phyloP scores from a whole-genome alignment of 2,329 filamentous ascomycete species.

The Phialemoniopsis sp. region DNA sequence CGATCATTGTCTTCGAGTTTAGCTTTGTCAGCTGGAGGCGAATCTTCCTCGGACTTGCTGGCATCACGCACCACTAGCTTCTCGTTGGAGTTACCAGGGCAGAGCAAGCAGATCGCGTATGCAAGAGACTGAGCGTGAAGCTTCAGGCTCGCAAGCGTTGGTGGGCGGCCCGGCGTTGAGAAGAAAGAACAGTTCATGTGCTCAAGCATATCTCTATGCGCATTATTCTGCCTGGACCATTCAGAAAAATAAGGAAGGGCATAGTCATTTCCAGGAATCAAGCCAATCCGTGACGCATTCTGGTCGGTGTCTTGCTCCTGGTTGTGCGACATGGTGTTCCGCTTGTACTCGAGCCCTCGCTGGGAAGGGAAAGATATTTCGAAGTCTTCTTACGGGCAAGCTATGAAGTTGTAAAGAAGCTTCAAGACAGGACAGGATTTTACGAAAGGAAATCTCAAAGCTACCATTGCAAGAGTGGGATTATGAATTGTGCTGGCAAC shows the following conservation, averaged over 20 bases:
- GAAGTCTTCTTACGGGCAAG: no score
- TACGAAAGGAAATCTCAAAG: no score
- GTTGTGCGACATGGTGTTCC: conserved; percentile 11
- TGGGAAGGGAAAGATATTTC: no score
- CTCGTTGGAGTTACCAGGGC: conserved; percentile 26
- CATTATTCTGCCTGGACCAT: conserved; percentile 26
- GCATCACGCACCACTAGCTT: no score
- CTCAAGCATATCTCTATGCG: conserved; percentile 25
- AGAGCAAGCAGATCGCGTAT: conserved; percentile 45
- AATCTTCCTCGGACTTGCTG: no score
- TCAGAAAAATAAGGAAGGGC: conserved; percentile 34
- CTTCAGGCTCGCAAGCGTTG: conserved; percentile 54
- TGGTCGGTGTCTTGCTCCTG: conserved; percentile 10
- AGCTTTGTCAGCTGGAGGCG: conserved; percentile 1
- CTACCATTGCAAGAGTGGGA: no score
- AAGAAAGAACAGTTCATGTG: conserved; percentile 56
- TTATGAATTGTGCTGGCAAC: no score
- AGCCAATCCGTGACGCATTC: conserved; percentile 9
- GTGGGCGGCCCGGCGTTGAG: conserved; percentile 44
- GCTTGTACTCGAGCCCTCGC: no score
- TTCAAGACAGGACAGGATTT: no score
- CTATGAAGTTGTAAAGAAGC: no score
- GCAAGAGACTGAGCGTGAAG: conserved; percentile 55
- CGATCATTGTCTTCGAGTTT: conserved; percentile 26
- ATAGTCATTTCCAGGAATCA: conserved; percentile 31